A percentile compares a stretch with the other conserved stretches of the same genome.
These are phyloP conservation scores for Physaria fendleri DNA, from an alignment of 345 rosid species.

Conservation along the genomic window DNA sequence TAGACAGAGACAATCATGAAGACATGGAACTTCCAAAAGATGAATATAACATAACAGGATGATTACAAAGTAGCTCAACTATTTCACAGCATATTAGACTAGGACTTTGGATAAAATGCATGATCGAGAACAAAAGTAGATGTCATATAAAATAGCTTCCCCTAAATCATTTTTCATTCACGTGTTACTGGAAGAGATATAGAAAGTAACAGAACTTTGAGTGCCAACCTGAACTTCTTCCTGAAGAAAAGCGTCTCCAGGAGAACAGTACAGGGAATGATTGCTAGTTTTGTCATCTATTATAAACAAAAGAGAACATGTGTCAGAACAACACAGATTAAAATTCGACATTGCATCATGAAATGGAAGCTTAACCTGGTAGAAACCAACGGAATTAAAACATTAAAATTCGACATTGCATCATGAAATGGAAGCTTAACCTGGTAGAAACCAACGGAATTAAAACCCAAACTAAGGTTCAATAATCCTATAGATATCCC, in stretches of 20 bases:
- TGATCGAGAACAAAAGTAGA: too few species aligned
- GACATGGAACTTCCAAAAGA: not conserved
- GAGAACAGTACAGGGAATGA: constrained; percentile 96
- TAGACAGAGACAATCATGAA: not conserved
- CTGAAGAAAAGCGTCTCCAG: constrained; percentile 98
- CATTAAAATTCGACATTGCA: too few species aligned
- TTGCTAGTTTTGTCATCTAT: constrained; percentile 99
- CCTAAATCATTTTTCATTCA: constrained; percentile 3
- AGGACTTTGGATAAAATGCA: too few species aligned
- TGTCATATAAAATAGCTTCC: not conserved
- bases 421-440: constrained; percentile 37
- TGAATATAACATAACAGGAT: not conserved
- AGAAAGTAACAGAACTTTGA: not conserved
- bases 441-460: constrained; percentile 99
- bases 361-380: constrained; percentile 60
- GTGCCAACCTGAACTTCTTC: constrained; percentile 80
- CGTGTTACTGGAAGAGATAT: not conserved
- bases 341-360: not conserved
- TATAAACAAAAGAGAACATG: constrained; percentile 15
- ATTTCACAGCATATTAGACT: not conserved
- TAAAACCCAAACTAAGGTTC: constrained; percentile 98
- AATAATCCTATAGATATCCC: constrained; percentile 95
- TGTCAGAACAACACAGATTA: not conserved
- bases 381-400: constrained; percentile 97
- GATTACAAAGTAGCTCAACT: too few species aligned